Conservation (phyloP, 441 rosid species). For the Gossypium gossypioides region DNA sequence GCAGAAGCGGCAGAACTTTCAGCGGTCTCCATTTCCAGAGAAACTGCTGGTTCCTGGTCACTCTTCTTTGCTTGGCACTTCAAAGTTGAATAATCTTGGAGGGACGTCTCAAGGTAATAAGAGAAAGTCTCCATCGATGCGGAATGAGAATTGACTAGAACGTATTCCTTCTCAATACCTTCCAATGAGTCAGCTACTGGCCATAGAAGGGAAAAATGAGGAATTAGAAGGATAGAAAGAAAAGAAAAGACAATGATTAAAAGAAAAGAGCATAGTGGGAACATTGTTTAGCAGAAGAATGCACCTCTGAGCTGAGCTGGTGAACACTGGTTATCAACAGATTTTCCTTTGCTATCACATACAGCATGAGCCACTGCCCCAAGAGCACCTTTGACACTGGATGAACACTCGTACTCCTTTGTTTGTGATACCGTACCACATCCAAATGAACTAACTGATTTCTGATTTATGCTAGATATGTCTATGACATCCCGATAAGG, state of each 20-base stretch:
- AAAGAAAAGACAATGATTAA: neutral
- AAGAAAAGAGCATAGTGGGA: neutral
- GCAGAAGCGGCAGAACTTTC: slow-evolving; percentile 17
- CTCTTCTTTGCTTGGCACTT: slow-evolving; percentile 27
- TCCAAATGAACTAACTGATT: slow-evolving; percentile 18
- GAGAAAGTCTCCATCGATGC: slow-evolving; percentile 46
- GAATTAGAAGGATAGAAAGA: neutral
- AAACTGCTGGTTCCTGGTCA: slow-evolving; percentile 24
- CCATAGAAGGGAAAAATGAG: slow-evolving; percentile 18
- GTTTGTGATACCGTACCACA: slow-evolving; percentile 19
- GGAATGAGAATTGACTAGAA: slow-evolving; percentile 50
- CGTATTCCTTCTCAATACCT: slow-evolving; percentile 70
- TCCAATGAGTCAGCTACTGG: slow-evolving; percentile 52
- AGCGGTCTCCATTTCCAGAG: slow-evolving; percentile 25
- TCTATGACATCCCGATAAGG: slow-evolving; percentile 13
- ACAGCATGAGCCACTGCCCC: slow-evolving; percentile 21
- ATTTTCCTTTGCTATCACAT: slow-evolving; percentile 28
- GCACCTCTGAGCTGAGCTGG: slow-evolving; percentile 39
- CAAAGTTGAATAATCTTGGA: slow-evolving; percentile 38
- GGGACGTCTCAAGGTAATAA: slow-evolving; percentile 43
- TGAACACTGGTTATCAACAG: slow-evolving; percentile 29
- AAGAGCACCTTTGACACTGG: slow-evolving; percentile 22
- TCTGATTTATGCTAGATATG: slow-evolving; percentile 15
- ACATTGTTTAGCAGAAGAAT: slow-evolving; percentile 4
- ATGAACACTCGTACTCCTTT: slow-evolving; percentile 23